Conservation (phyloP, 1,284 basidiomycete species). For the Cutaneotrichosporon sp. region DNA sequence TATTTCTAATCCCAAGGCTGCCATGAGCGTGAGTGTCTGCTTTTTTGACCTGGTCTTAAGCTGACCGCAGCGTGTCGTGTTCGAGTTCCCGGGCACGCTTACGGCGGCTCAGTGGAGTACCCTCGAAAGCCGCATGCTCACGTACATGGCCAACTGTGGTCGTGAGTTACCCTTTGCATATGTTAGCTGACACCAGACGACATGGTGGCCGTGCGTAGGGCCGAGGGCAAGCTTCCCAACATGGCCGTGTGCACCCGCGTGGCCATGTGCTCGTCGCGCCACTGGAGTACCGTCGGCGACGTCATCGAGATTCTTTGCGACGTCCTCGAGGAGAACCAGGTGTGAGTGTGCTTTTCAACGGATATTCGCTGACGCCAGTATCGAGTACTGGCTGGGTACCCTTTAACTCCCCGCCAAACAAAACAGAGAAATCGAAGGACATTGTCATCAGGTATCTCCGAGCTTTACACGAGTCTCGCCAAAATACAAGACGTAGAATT, state of each 20-base stretch:
- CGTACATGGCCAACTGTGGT: background rate
- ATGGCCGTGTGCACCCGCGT: background rate
- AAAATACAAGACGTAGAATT: no score
- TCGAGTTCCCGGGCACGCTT: conserved; percentile 1
- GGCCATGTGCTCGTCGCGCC: background rate
- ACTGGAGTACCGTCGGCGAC: background rate
- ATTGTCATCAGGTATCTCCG: no score
- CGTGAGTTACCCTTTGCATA: background rate
- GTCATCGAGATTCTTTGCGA: background rate
- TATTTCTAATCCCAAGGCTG: no score
- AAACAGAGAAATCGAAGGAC: background rate
- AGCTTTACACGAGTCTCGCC: no score
- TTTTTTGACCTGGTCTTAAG: no score
- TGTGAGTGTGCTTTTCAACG: background rate
- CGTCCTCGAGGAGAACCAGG: background rate
- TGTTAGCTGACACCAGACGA: background rate
- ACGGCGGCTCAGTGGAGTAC: background rate
- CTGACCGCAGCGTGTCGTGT: background rate
- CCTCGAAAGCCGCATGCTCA: background rate
- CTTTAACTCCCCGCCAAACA: background rate
- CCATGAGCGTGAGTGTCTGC: no score
- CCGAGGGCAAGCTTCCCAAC: background rate
- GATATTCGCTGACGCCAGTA: background rate
- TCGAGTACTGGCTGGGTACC: background rate
- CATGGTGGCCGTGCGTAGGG: background rate